A percentile compares a stretch with the other conserved stretches of the same genome.
Conservation (phyloP, 495 filamentous ascomycete genomes). For the Parmelia sp. region DNA sequence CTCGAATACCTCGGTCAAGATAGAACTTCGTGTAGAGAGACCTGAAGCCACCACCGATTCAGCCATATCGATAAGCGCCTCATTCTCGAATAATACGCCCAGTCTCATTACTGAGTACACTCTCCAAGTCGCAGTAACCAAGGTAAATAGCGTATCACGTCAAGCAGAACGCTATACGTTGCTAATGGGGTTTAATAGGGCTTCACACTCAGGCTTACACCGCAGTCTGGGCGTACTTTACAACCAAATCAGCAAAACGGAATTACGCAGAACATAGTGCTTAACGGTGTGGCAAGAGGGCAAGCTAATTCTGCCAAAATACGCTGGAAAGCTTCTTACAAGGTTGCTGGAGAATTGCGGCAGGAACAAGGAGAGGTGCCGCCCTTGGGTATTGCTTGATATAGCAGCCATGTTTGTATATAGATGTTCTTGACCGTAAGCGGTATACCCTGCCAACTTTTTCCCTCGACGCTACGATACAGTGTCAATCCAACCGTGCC, state of each 20-base stretch:
- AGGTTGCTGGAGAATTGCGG: constrained; percentile 54
- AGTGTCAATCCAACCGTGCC: not conserved
- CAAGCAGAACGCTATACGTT: constrained; percentile 15
- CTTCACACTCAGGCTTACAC: constrained; percentile 71
- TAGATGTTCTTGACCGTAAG: constrained; percentile 1
- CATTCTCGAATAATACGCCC: constrained; percentile 71
- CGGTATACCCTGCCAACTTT: not conserved
- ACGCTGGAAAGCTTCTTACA: constrained; percentile 80
- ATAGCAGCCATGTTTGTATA: constrained; percentile 1
- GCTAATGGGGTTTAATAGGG: constrained; percentile 43
- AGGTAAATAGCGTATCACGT: constrained; percentile 48
- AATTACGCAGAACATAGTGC: constrained; percentile 73
- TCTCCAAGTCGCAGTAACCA: constrained; percentile 89
- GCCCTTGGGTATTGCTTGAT: constrained; percentile 66
- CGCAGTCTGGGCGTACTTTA: constrained; percentile 73
- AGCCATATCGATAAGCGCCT: constrained; percentile 50
- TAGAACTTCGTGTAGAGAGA: constrained; percentile 46
- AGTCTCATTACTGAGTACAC: constrained; percentile 71
- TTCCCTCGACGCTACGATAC: not conserved
- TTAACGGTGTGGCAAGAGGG: constrained; percentile 63
- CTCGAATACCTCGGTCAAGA: constrained; percentile 46
- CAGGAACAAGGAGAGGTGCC: constrained; percentile 86
- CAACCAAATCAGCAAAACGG: constrained; percentile 66
- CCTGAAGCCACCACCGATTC: constrained; percentile 36
- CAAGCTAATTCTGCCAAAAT: constrained; percentile 76